Evolutionary conservation across 192 early-diverging fungal genomes (phyloP).

Genomic region (Umbelopsis sp.): DNA sequence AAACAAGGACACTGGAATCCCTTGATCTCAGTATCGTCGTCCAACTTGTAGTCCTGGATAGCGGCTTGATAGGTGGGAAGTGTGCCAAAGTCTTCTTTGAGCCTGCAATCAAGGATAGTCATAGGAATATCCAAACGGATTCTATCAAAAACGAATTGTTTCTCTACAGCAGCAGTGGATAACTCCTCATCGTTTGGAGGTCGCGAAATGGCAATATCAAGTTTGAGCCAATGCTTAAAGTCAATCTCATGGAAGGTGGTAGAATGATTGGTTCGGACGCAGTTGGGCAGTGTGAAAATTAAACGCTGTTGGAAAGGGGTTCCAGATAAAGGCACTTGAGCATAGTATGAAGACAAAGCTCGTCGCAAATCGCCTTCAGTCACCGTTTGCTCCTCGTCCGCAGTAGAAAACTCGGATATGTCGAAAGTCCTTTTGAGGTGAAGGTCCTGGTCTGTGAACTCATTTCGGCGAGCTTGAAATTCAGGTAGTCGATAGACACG

Average conservation of each 20-base stretch:
- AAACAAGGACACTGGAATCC: conserved; percentile 24
- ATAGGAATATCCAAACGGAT: conserved; percentile 27
- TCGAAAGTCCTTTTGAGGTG: neutral
- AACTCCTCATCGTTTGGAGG: neutral
- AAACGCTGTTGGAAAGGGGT: conserved; percentile 27
- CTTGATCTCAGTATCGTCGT: neutral
- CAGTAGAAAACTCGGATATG: neutral
- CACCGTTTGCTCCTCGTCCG: neutral
- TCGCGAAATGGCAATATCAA: conserved; percentile 26
- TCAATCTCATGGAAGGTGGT: conserved; percentile 28
- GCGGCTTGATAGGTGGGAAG: conserved; percentile 33
- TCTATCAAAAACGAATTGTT: conserved; percentile 3
- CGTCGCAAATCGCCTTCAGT: conserved; percentile 15
- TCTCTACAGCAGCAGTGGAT: neutral
- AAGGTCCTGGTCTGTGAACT: conserved; percentile 9
- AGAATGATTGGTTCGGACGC: conserved; percentile 31
- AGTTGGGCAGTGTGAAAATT: conserved; percentile 32
- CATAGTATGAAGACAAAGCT: conserved; percentile 21
- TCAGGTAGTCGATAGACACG: conserved; percentile 33
- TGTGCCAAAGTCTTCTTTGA: conserved; percentile 31
- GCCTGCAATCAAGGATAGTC: conserved; percentile 32
- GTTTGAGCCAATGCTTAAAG: conserved; percentile 28
- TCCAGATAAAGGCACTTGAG: conserved; percentile 23
- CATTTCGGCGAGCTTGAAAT: conserved; percentile 21
- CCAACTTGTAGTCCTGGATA: conserved; percentile 10